These are phyloP conservation scores for Isabelozyma heimii DNA, from an alignment of 805 yeast genomes.

Conservation along the genomic window DNA sequence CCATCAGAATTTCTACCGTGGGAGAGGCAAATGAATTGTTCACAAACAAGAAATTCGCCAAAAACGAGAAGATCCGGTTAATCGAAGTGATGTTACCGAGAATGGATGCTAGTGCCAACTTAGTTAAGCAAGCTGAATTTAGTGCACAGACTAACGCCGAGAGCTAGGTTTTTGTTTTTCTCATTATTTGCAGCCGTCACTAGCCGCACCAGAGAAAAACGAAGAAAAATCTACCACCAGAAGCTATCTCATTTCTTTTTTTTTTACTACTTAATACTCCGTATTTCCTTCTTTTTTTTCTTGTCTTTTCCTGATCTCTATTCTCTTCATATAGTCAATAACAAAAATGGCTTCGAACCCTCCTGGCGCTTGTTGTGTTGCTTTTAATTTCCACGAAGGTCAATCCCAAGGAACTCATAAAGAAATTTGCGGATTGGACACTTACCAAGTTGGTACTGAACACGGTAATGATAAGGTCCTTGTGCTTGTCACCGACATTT, in stretches of 20 bases:
- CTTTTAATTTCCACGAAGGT: slow-evolving; percentile 48
- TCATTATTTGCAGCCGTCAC: no score
- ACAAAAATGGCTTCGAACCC: slow-evolving; percentile 46
- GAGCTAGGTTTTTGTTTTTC: not conserved
- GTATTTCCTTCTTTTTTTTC: not conserved
- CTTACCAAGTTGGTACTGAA: slow-evolving; percentile 28
- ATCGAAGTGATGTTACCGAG: slow-evolving; percentile 66
- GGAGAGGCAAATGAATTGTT: slow-evolving; percentile 59
- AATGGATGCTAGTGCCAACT: slow-evolving; percentile 67
- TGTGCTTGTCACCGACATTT: slow-evolving; percentile 68
- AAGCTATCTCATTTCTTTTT: no score
- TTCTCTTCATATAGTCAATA: not conserved
- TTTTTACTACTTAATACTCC: not conserved
- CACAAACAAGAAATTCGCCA: slow-evolving; percentile 45
- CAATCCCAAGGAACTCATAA: slow-evolving; percentile 42
- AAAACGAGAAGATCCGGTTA: slow-evolving; percentile 59
- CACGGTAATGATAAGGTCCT: slow-evolving; percentile 44
- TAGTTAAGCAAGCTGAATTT: slow-evolving; percentile 41
- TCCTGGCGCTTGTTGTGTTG: slow-evolving; percentile 49
- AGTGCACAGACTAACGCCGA: slow-evolving; percentile 24
- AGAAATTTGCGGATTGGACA: slow-evolving; percentile 40
- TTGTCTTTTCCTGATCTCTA: not conserved
- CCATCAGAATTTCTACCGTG: slow-evolving; percentile 49
- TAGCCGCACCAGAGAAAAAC: no score
- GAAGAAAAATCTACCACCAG: no score